phyloP scores from a whole-genome alignment of 139 green algal genomes.

The Asterochloris erici region DNA sequence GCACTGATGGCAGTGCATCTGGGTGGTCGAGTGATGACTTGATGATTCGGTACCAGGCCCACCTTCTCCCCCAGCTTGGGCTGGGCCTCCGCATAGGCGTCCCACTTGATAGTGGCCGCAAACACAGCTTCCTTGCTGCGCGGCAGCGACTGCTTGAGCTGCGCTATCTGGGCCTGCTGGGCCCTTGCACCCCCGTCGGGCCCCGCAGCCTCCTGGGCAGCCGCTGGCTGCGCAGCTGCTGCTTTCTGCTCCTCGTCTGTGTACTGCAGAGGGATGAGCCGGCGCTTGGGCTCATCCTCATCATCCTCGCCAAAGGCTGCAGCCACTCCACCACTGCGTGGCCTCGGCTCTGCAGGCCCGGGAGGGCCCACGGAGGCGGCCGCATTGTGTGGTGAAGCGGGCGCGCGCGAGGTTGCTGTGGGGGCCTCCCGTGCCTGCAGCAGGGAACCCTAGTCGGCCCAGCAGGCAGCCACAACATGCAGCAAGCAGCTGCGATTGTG shows the following conservation, averaged over 20 bases:
- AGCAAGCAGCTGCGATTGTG: no score
- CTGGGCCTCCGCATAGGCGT: slow-evolving; percentile 48
- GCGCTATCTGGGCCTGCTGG: slow-evolving; percentile 33
- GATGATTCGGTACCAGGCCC: not conserved
- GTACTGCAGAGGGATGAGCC: slow-evolving; percentile 72
- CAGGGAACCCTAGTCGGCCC: no score
- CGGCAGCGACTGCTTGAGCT: slow-evolving; percentile 77
- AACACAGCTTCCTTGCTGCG: slow-evolving; percentile 70
- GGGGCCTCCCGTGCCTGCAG: no score
- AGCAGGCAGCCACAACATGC: no score
- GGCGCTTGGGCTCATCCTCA: slow-evolving; percentile 53
- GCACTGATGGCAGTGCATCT: not conserved
- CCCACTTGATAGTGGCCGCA: slow-evolving; percentile 72
- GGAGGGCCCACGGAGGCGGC: not conserved
- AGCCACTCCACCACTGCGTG: slow-evolving; percentile 14
- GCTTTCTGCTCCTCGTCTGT: slow-evolving; percentile 66
- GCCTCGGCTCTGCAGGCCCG: not conserved
- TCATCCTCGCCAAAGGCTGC: slow-evolving; percentile 69
- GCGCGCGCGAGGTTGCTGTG: no score
- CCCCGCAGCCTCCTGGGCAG: slow-evolving; percentile 15
- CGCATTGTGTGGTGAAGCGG: no score
- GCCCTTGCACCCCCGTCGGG: slow-evolving; percentile 16
- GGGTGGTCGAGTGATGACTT: not conserved
- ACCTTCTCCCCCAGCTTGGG: slow-evolving; percentile 38
- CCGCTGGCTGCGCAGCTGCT: slow-evolving; percentile 7